Conservation (phyloP, 768 basidiomycete species). For the Podaxis sp. region DNA sequence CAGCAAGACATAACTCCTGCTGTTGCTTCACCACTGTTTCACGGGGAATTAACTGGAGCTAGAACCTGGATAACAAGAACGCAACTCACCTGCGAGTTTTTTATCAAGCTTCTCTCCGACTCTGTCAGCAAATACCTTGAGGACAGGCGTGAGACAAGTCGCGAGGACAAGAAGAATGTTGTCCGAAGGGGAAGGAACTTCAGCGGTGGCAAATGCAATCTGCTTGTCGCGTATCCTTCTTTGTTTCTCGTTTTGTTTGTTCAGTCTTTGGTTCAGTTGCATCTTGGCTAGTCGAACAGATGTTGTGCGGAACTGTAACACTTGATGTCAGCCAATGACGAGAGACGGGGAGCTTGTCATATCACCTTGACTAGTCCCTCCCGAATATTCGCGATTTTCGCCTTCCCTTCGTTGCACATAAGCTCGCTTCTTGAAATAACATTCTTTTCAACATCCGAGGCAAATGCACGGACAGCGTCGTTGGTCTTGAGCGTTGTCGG, state of each 20-base stretch:
- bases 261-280: background rate
- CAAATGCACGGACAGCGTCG: background rate
- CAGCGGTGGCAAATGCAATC: background rate
- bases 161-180: background rate
- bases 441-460: background rate
- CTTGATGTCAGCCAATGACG: background rate
- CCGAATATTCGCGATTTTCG: background rate
- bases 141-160: background rate
- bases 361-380: background rate
- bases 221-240: background rate
- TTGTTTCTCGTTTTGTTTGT: background rate
- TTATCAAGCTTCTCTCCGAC: background rate
- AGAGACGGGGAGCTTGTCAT: accelerated
- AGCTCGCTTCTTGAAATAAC: background rate
- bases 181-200: background rate
- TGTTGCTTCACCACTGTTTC: background rate
- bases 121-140: background rate
- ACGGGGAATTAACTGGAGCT: background rate
- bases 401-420: background rate
- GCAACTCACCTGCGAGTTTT: background rate
- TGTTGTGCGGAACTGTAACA: background rate
- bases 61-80: no score
- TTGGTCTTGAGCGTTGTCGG: background rate
- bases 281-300: background rate
- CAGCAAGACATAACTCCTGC: background rate